These are phyloP conservation scores for Lichina pygmaea DNA, from an alignment of 495 filamentous ascomycete genomes.

Conservation along the genomic window DNA sequence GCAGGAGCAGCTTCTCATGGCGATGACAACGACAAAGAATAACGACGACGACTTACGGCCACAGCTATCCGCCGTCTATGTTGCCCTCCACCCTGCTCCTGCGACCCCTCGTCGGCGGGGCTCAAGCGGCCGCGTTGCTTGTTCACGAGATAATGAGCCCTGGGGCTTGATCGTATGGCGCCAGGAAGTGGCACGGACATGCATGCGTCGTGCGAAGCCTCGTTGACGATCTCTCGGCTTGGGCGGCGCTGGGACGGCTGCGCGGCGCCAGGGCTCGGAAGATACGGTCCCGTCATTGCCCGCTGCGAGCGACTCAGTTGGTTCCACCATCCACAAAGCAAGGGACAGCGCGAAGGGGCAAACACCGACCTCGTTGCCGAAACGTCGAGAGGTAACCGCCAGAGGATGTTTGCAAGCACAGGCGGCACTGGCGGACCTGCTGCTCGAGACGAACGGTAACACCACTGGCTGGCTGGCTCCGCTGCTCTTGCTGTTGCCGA, in stretches of 20 bases:
- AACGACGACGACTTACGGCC: constrained; percentile 1
- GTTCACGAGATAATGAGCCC: background rate
- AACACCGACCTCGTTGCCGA: background rate
- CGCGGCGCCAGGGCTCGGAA: background rate
- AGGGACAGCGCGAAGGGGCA: background rate
- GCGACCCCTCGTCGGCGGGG: background rate
- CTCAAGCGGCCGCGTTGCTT: background rate
- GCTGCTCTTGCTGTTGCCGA: too few species aligned
- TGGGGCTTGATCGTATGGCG: background rate
- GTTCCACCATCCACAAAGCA: background rate
- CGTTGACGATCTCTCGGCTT: background rate
- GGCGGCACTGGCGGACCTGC: too few species aligned
- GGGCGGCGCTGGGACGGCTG: background rate
- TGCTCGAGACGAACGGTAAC: too few species aligned
- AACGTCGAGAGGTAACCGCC: too few species aligned
- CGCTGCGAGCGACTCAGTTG: background rate
- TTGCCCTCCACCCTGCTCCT: background rate
- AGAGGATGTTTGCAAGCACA: too few species aligned
- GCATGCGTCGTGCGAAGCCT: background rate
- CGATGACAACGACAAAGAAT: too few species aligned
- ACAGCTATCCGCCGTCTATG: constrained; percentile 3
- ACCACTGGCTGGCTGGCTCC: too few species aligned
- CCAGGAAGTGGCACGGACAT: background rate
- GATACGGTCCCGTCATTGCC: background rate
- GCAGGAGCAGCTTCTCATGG: too few species aligned